Evolutionary conservation across 345 rosid genomes (phyloP).

Genomic region (Stellera chamaejasme): DNA sequence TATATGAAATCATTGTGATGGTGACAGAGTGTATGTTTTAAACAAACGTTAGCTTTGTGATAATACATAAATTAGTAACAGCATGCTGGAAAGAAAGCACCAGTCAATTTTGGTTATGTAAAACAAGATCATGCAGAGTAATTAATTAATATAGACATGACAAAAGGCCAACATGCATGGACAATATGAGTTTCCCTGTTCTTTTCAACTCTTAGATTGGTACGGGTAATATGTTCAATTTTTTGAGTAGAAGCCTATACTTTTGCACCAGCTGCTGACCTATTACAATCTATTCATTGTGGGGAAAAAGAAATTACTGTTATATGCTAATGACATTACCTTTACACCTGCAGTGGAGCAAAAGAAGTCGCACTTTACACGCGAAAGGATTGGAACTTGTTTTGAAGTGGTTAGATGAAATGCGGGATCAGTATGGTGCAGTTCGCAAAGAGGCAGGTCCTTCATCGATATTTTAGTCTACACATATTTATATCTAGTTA

Average conservation of each 20-base stretch:
- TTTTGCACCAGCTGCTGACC: constrained; percentile 3
- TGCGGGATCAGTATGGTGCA: constrained; percentile 35
- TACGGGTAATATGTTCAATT: constrained; percentile 1
- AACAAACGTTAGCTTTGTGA: no score
- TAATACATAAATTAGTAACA: no score
- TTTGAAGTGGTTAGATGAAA: constrained; percentile 68
- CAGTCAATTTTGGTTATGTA: no score
- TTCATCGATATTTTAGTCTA: constrained; percentile 15
- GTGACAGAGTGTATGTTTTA: no score
- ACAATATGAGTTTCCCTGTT: no score
- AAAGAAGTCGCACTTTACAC: constrained; percentile 66
- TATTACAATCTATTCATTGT: not conserved
- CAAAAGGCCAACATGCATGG: no score
- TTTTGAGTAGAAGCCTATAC: not conserved
- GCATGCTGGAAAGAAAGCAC: no score
- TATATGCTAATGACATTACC: constrained; percentile 12
- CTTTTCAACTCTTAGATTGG: not conserved
- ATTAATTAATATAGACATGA: no score
- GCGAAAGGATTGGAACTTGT: constrained; percentile 75
- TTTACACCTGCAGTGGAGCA: constrained; percentile 60
- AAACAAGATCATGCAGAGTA: no score
- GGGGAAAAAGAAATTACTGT: constrained; percentile 1
- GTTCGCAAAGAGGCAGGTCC: constrained; percentile 67
- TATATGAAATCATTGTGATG: no score
- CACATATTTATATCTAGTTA: constrained; percentile 7